These are phyloP conservation scores for Rhizomucor pusillus DNA, from an alignment of 371 early-diverging fungal species.

Conservation along the genomic window DNA sequence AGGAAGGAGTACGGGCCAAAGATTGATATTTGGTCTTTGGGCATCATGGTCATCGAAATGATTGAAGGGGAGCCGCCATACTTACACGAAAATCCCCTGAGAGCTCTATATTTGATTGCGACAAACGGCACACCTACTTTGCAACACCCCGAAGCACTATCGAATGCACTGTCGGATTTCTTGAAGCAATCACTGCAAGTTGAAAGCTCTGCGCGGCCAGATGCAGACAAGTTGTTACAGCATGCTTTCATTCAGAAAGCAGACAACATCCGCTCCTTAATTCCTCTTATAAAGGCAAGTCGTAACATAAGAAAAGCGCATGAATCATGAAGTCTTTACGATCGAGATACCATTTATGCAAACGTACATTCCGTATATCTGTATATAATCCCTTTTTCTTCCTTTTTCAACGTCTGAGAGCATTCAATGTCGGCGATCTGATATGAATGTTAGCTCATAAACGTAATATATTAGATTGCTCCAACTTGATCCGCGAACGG, in stretches of 20 bases:
- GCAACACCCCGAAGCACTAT: constrained; percentile 85
- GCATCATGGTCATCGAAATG: constrained; percentile 96
- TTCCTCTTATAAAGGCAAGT: constrained; percentile 70
- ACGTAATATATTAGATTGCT: too few species aligned
- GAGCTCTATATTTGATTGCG: constrained; percentile 94
- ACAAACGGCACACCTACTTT: constrained; percentile 94
- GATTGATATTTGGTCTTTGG: constrained; percentile 97
- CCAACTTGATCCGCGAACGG: too few species aligned
- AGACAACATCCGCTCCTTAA: constrained; percentile 78
- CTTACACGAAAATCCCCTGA: constrained; percentile 86
- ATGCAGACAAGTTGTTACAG: constrained; percentile 71
- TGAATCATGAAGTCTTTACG: too few species aligned
- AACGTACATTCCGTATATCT: too few species aligned
- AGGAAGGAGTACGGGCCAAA: constrained; percentile 91
- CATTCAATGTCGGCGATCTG: too few species aligned
- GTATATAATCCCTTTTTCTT: too few species aligned
- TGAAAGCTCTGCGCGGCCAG: constrained; percentile 80
- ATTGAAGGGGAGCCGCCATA: constrained; percentile 96
- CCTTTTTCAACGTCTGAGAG: too few species aligned
- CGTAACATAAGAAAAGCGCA: too few species aligned
- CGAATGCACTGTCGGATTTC: constrained; percentile 80
- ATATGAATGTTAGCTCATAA: too few species aligned
- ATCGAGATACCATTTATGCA: too few species aligned
- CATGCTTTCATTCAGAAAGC: constrained; percentile 91
- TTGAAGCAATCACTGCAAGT: constrained; percentile 80